Evolutionary conservation across 768 basidiomycete genomes (phyloP), one percentile per base, ranked within the genome.

Genomic region (Lanmaoa pseudosensibilis): DNA sequence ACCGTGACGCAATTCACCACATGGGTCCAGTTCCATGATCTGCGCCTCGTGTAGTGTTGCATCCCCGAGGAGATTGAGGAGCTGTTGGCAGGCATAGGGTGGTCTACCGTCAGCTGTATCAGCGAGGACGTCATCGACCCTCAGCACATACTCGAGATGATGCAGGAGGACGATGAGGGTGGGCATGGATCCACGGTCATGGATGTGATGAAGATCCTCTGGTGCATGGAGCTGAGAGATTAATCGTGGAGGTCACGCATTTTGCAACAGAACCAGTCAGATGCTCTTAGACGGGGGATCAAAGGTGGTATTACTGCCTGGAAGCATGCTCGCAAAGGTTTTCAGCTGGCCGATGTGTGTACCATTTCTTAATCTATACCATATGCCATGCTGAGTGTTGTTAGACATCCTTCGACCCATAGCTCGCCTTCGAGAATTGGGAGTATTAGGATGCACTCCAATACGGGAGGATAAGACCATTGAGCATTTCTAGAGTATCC

Each of bases 71-170:
- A 77, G 15, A 74, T 83, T 13, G 83, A 87, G 61, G 69, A 78
- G 41, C 65, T 83, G 9, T 77, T 88, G 46, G 78, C 67, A 9
- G 75, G 78, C 38, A 77, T 81, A 58, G 73, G 76, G 1, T 88
- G 86, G 87, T 77, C 78, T 52, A 78, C 80, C 5, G 75, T 88
- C 41, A 77, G 79, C 49, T 87, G 84, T 55, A 84, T 88, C 47
- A 81, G 82, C 48, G 86, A 88, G 63, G 84, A 86, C 49, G 74
- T 81, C 37, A 71, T 83, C 13, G 76, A 83, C 50, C 79, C 84
- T 0, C 77, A 74, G 25, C 77, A 78, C 55, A 66, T 81, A 16
- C 58, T 80, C 16, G 71, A 77, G 25, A 55, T 80, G 48, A 77
- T 74, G 2, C 66, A 67, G 16, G 69, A 73, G 0, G 70, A 74